Conservation (phyloP, 805 yeast genomes). For the Saitoella complicata region DNA sequence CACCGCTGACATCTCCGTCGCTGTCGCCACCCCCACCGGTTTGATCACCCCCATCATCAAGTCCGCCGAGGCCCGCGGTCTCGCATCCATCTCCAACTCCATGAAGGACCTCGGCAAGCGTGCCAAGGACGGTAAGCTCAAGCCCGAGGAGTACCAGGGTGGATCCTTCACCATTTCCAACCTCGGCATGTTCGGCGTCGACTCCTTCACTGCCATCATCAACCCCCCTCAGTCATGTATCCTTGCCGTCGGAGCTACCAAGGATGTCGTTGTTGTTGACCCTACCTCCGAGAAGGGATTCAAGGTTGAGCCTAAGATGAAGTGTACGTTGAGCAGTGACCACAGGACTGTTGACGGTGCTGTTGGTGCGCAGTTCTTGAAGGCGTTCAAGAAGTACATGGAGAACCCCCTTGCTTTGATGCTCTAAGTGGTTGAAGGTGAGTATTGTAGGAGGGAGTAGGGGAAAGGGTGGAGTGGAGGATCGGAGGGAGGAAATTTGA, state of each 20-base stretch:
- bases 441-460: neutral
- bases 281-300: constrained; percentile 81
- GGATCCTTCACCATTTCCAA: constrained; percentile 97
- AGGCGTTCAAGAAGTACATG: constrained; percentile 72
- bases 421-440: constrained; percentile 30
- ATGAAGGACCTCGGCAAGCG: constrained; percentile 89
- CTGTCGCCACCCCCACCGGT: constrained; percentile 97
- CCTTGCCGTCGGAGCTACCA: constrained; percentile 84
- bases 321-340: constrained; percentile 92
- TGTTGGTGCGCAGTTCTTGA: constrained; percentile 91
- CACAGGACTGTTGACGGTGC: constrained; percentile 98
- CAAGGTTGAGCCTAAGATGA: constrained; percentile 78
- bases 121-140: constrained; percentile 84
- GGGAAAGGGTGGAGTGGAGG: constrained; percentile 6
- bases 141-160: constrained; percentile 97
- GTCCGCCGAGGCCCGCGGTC: constrained; percentile 76
- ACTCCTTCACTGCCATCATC: constrained; percentile 84
- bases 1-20: constrained; percentile 91
- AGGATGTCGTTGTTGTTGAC: constrained; percentile 86
- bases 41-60: constrained; percentile 90
- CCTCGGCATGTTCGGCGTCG: constrained; percentile 98
- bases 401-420: constrained; percentile 94
- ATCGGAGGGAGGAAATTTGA: constrained; percentile 4
- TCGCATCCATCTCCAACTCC: constrained; percentile 61
- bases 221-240: constrained; percentile 96